Evolutionary conservation across 805 yeast species (phyloP).

Genomic region (Saturnispora sekii): DNA sequence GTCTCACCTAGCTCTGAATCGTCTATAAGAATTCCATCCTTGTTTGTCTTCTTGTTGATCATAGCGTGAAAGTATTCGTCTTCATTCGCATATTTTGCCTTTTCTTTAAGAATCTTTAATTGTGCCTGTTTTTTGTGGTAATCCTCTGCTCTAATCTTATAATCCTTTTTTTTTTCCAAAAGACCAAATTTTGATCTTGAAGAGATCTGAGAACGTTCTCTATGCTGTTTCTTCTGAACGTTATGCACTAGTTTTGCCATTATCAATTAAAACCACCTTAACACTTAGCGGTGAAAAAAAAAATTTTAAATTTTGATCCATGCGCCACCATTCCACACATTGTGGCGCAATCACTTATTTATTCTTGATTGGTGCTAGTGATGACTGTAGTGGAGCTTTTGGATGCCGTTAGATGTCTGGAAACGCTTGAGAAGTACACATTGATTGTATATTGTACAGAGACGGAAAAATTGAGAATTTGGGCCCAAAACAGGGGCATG

Average conservation of each 20-base stretch:
- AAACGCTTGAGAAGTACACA: background rate
- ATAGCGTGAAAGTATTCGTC: constrained; percentile 96
- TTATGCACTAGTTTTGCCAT: constrained; percentile 83
- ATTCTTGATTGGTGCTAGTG: background rate
- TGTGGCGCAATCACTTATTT: background rate
- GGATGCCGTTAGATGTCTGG: background rate
- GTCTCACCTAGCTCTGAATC: constrained; percentile 52
- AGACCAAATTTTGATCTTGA: constrained; percentile 71
- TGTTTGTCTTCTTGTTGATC: constrained; percentile 61
- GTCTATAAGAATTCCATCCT: constrained; percentile 54
- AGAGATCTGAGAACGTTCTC: constrained; percentile 83
- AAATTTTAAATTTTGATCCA: background rate
- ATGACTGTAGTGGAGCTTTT: background rate
- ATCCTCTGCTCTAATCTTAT: constrained; percentile 47
- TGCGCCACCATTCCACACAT: background rate
- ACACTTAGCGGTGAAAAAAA: background rate
- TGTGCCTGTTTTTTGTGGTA: constrained; percentile 52
- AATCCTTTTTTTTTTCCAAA: constrained; percentile 87
- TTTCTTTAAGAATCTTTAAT: constrained; percentile 60
- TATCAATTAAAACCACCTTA: background rate
- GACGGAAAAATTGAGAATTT: background rate
- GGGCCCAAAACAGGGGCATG: background rate
- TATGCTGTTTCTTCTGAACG: constrained; percentile 91
- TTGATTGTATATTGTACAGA: background rate
- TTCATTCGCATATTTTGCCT: constrained; percentile 70